Base-by-base conservation (phyloP, 2,329 filamentous ascomycete genomes). In the Fusarium ambrosium region DNA sequence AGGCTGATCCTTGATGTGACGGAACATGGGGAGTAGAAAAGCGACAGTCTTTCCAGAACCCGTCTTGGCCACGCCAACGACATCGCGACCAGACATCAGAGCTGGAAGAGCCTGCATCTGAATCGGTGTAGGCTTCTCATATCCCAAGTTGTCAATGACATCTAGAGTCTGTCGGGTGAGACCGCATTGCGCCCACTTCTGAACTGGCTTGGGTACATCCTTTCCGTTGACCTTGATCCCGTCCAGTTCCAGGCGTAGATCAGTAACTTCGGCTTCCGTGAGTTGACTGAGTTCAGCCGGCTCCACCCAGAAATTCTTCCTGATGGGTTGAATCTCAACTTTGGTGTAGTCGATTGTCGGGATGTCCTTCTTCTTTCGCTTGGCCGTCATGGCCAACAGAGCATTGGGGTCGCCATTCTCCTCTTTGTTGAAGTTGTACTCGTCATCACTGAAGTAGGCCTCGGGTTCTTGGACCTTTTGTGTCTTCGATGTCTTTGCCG, bases 21-120 rank as follows among this genome's bases (percentile, higher is more conserved):
- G 92, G 82, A 99, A 98, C 95, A 98, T 98, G 41, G 97, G 97
- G 53, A 99, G 89, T 34, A 98, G 85, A 81, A 98, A 99, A 7
- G 97, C 97, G 78, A 98, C 92, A 0, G 97, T 99, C 86, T 99
- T 99, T 81, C 97, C 97, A 29, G 97, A 98, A 6, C 97, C 97
- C 29, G 97, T 99, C 86, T 98, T 98, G 20, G 97, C 97, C 63
- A 99, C 95, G 75, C 95, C 97, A 73, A 99, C 95, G 41, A 98
- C 94, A 85, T 99, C 97, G 76, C 95, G 91, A 11, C 97, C 97
- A 32, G 95, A 97, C 94, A 98, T 98, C 79, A 98, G 94, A 11
- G 95, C 92, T 2, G 97, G 97, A 69, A 98, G 92, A 3, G 97
- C 97, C 83, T 99, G 97, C 83, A 95, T 92, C 83, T 99, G 97